Evolutionary conservation across 163 green algal genomes (phyloP).

Genomic region (Picocystis sp.): DNA sequence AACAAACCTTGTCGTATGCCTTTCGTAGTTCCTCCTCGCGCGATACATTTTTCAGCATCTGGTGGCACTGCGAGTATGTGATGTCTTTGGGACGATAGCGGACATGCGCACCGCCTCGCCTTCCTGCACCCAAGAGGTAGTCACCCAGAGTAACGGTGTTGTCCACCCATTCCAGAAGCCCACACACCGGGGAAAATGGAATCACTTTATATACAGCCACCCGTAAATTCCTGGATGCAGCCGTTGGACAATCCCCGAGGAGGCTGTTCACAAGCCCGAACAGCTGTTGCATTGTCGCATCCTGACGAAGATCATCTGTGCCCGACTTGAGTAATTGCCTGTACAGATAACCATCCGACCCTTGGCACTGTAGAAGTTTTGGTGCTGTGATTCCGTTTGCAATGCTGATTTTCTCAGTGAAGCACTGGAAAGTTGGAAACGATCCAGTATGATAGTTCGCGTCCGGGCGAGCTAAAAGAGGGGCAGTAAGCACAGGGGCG

Average conservation of each 20-base stretch:
- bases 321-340: constrained; percentile 73
- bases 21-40: constrained; percentile 6
- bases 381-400: constrained; percentile 2
- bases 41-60: constrained; percentile 11
- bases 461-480: neutral
- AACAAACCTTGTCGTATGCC: constrained; percentile 14
- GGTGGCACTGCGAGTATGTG: constrained; percentile 29
- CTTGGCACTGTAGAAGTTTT: constrained; percentile 11
- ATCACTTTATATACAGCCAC: constrained; percentile 19
- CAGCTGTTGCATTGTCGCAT: constrained; percentile 94
- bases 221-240: neutral
- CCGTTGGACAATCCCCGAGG: constrained; percentile 20
- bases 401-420: neutral
- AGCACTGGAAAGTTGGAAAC: neutral
- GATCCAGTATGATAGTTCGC: neutral
- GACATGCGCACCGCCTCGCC: constrained; percentile 30
- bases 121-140: constrained; percentile 48
- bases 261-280: constrained; percentile 73
- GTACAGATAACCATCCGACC: constrained; percentile 36
- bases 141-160: constrained; percentile 52
- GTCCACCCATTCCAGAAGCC: constrained; percentile 86
- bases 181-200: constrained; percentile 34
- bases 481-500: constrained; percentile 1
- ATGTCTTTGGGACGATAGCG: constrained; percentile 29
- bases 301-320: constrained; percentile 82